Evolutionary conservation across 495 filamentous ascomycete genomes (phyloP).

Genomic region (Extremus antarcticus): DNA sequence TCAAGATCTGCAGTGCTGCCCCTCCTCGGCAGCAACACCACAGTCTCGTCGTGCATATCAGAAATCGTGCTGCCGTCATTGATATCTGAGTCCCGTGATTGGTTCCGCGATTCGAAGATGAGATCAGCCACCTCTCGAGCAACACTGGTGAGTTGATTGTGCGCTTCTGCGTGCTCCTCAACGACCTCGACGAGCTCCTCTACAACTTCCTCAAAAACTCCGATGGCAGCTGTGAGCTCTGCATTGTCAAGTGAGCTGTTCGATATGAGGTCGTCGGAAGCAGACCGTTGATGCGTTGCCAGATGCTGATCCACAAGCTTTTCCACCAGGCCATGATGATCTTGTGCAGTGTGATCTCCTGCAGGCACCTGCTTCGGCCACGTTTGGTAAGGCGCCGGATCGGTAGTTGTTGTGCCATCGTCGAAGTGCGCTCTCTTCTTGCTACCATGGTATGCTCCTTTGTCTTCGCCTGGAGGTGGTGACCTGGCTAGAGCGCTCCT

Average conservation of each 20-base stretch:
- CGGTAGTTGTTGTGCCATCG: neutral
- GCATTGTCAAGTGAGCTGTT: neutral
- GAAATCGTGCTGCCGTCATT: neutral
- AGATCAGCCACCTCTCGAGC: neutral
- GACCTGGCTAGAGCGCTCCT: conserved; percentile 5
- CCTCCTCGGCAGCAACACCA: neutral
- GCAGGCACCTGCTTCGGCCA: neutral
- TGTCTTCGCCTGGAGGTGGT: neutral
- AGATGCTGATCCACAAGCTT: neutral
- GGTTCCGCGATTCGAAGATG: neutral
- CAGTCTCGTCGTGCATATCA: neutral
- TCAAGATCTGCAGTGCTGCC: neutral
- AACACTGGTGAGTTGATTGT: neutral
- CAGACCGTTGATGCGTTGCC: neutral
- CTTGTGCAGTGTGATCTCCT: neutral
- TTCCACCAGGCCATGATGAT: neutral
- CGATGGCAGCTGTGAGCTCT: neutral
- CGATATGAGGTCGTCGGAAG: neutral
- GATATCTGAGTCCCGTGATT: neutral
- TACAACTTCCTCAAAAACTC: neutral
- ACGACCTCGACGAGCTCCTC: neutral
- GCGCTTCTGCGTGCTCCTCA: conserved; percentile 2
- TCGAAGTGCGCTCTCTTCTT: conserved; percentile 5
- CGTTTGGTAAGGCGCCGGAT: neutral
- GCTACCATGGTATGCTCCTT: neutral